These are phyloP conservation scores for Apiospora aurea DNA, from an alignment of 2,329 filamentous ascomycete species.

Conservation along the genomic window DNA sequence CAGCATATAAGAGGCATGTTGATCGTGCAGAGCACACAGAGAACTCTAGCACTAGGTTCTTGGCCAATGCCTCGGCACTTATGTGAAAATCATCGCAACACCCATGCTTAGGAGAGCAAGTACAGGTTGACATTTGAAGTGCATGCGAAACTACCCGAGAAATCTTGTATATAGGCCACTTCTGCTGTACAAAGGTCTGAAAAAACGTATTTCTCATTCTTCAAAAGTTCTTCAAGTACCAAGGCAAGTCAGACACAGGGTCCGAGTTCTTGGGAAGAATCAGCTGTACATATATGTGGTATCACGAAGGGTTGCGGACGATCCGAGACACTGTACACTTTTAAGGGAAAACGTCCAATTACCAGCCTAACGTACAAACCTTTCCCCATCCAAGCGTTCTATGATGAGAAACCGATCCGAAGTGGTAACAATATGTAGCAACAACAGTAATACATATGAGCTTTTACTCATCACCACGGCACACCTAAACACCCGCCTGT, in stretches of 20 bases:
- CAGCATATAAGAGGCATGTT: background rate
- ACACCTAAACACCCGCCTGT: conserved; percentile 11
- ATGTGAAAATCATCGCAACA: background rate
- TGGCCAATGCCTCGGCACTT: background rate
- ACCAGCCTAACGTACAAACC: conserved; percentile 26
- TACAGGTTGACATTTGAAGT: background rate
- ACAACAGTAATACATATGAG: conserved; percentile 23
- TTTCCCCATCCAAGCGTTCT: conserved; percentile 24
- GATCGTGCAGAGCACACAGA: background rate
- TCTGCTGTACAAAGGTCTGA: background rate
- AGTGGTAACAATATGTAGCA: conserved; percentile 23
- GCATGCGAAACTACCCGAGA: background rate
- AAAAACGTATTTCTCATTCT: background rate
- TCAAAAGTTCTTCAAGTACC: background rate
- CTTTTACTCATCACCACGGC: conserved; percentile 22
- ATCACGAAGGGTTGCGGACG: background rate
- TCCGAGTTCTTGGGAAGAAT: background rate
- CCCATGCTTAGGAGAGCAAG: background rate
- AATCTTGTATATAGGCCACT: no score
- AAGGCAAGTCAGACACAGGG: background rate
- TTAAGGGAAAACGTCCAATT: conserved; percentile 19
- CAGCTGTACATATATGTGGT: background rate
- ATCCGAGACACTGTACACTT: background rate
- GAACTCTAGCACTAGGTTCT: no score
- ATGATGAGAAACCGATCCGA: conserved; percentile 24